These are phyloP conservation scores for Entomophthora muscae DNA, from an alignment of 371 early-diverging fungal genomes.

Conservation along the genomic window DNA sequence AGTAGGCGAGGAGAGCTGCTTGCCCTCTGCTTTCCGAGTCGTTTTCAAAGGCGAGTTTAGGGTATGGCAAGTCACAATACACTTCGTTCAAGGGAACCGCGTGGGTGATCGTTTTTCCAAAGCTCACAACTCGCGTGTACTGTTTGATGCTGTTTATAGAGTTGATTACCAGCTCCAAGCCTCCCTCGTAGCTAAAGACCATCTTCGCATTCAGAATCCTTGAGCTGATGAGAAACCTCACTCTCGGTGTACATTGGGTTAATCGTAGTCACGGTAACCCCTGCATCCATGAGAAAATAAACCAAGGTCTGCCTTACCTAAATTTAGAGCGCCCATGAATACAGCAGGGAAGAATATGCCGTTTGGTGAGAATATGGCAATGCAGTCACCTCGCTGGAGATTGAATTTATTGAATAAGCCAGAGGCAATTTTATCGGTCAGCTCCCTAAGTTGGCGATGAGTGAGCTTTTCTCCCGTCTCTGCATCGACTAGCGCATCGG, in stretches of 20 bases:
- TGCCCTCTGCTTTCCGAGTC: slow-evolving; percentile 12
- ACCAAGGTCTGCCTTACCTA: slow-evolving; percentile 1
- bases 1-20: slow-evolving; percentile 68
- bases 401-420: background rate
- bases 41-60: no score
- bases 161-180: slow-evolving; percentile 24
- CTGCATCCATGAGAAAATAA: slow-evolving; percentile 28
- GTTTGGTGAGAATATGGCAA: slow-evolving; percentile 52
- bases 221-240: slow-evolving; percentile 55
- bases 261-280: slow-evolving; percentile 35
- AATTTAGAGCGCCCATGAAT: slow-evolving; percentile 13
- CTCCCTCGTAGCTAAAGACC: slow-evolving; percentile 26
- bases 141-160: slow-evolving; percentile 12
- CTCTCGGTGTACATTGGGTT: slow-evolving; percentile 60
- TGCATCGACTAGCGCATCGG: background rate
- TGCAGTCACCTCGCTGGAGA: slow-evolving; percentile 30
- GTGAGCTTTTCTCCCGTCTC: background rate
- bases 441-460: background rate
- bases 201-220: slow-evolving; percentile 32
- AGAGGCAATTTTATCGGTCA: background rate
- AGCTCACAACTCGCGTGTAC: background rate
- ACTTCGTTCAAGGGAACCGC: no score
- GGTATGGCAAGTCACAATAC: no score
- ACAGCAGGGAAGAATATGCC: slow-evolving; percentile 19
- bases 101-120: slow-evolving; percentile 12